phyloP scores from a whole-genome alignment of 2,329 filamentous ascomycete species.

The Curvularia sp. region DNA sequence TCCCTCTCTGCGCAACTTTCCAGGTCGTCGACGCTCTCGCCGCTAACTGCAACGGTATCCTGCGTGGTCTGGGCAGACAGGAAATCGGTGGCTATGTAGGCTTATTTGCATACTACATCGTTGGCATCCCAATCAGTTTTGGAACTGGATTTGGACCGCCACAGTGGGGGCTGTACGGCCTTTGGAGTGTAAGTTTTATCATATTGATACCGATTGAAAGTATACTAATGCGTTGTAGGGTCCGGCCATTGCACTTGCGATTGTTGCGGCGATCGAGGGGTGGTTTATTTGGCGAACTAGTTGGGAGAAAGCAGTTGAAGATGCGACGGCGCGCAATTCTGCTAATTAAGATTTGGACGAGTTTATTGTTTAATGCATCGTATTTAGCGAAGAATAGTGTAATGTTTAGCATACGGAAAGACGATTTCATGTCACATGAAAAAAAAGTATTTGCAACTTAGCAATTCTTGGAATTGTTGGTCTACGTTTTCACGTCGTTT shows the following conservation, averaged over 20 bases:
- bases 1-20: conserved; percentile 85
- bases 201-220: neutral
- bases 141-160: conserved; percentile 77
- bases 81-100: conserved; percentile 90
- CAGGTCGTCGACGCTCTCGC: conserved; percentile 87
- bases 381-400: neutral
- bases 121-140: conserved; percentile 86
- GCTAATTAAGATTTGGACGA: conserved; percentile 16
- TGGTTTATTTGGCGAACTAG: conserved; percentile 62
- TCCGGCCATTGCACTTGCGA: conserved; percentile 67
- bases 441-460: neutral
- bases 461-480: neutral
- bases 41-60: conserved; percentile 79
- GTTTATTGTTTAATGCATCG: neutral
- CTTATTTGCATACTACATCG: conserved; percentile 81
- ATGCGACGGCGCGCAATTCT: conserved; percentile 64
- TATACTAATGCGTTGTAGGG: conserved; percentile 41
- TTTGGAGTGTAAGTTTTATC: conserved; percentile 66
- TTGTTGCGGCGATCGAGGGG: conserved; percentile 64
- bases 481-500: too few relatives aligned
- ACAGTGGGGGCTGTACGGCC: conserved; percentile 76
- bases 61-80: conserved; percentile 87
- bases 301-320: conserved; percentile 67
- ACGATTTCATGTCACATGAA: neutral
- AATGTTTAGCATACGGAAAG: neutral